A percentile compares a stretch with the other conserved stretches of the same genome.
Conservation (phyloP, 2,329 filamentous ascomycete genomes). For the Calonectria pteridis region DNA sequence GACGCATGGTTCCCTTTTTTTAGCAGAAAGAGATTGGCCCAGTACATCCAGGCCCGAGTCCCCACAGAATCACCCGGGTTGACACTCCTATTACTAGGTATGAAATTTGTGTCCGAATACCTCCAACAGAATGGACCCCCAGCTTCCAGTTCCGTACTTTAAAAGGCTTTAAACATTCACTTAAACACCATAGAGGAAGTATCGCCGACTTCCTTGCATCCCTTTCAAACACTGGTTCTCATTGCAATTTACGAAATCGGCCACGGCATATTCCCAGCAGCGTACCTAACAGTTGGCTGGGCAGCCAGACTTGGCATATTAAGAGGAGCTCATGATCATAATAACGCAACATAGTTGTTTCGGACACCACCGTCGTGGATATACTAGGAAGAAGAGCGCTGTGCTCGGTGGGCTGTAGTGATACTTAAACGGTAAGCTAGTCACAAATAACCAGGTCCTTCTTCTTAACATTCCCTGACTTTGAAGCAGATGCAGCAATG, state of each 20-base stretch:
- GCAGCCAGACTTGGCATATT: neutral
- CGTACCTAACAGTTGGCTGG: neutral
- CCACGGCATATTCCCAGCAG: neutral
- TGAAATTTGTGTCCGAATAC: neutral
- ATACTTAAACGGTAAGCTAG: constrained; percentile 6
- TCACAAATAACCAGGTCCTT: neutral
- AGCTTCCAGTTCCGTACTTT: neutral
- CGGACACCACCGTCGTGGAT: constrained; percentile 13
- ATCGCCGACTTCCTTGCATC: neutral
- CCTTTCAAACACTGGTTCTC: neutral
- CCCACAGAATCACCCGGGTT: neutral
- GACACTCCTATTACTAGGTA: neutral
- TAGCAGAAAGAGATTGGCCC: neutral
- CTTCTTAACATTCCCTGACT: no score
- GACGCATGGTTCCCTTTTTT: neutral
- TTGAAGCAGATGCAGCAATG: neutral
- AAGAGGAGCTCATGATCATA: constrained; percentile 3
- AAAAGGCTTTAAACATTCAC: neutral
- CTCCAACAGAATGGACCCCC: neutral
- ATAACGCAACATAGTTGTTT: constrained; percentile 2
- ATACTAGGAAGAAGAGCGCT: constrained; percentile 16
- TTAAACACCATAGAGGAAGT: neutral
- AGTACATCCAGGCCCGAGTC: neutral
- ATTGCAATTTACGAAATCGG: neutral
- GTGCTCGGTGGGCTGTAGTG: constrained; percentile 14